phyloP scores from a whole-genome alignment of 305 asterid genomes.

The Fraxinus dipetala region DNA sequence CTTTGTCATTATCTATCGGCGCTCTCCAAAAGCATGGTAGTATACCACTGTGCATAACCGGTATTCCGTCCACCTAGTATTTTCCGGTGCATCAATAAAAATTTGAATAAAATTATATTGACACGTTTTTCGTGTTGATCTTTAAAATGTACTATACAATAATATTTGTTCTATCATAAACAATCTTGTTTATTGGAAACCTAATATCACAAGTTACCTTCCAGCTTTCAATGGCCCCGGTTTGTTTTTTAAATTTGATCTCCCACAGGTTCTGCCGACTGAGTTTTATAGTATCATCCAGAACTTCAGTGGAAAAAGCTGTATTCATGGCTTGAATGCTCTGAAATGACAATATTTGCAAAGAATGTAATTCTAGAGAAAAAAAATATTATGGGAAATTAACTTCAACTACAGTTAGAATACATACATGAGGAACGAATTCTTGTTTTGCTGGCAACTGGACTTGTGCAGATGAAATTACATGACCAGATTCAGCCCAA shows the following conservation, averaged over 20 bases:
- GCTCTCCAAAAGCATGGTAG: conserved; percentile 98
- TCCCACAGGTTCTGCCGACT: conserved; percentile 65
- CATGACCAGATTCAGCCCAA: conserved; percentile 87
- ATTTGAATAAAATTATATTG: background rate
- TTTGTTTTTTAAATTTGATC: conserved; percentile 59
- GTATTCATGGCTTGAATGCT: conserved; percentile 32
- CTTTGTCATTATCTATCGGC: conserved; percentile 94
- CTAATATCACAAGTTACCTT: conserved; percentile 48
- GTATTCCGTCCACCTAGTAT: conserved; percentile 59
- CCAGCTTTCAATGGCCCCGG: conserved; percentile 80
- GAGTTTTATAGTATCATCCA: conserved; percentile 50
- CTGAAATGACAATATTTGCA: conserved; percentile 38
- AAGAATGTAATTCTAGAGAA: conserved; percentile 18
- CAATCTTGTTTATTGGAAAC: background rate
- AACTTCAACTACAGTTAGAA: conserved; percentile 23
- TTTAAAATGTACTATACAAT: background rate
- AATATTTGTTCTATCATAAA: conserved; percentile 2
- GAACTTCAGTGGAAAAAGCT: conserved; percentile 41
- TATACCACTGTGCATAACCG: conserved; percentile 67
- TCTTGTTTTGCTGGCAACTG: conserved; percentile 56
- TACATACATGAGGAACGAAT: conserved; percentile 58
- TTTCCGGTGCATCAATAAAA: conserved; percentile 1
- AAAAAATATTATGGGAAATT: conserved; percentile 15
- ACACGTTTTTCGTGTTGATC: background rate
- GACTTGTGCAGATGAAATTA: conserved; percentile 75